These are phyloP conservation scores for Boletellus sp. DNA, from an alignment of 768 basidiomycete genomes.

Conservation along the genomic window DNA sequence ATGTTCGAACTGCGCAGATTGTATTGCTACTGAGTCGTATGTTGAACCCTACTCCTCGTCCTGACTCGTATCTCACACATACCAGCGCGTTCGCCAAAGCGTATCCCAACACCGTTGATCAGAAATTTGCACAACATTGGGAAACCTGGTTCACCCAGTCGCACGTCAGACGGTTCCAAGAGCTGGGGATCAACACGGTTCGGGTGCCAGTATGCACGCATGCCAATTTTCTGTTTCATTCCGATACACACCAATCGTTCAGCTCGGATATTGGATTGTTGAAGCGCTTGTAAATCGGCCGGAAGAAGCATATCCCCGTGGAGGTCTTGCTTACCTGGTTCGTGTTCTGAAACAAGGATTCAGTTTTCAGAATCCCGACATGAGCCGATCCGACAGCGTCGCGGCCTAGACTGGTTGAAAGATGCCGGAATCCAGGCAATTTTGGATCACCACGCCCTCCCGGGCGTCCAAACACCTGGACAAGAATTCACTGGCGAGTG, in stretches of 20 bases:
- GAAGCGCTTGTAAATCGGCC: constrained; percentile 63
- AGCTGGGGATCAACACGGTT: constrained; percentile 67
- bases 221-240: not conserved
- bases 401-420: constrained; percentile 57
- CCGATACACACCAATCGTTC: not conserved
- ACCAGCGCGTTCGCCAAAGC: constrained; percentile 56
- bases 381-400: constrained; percentile 40
- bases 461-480: constrained; percentile 58
- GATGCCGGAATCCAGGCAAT: constrained; percentile 64
- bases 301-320: constrained; percentile 63
- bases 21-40: constrained; percentile 68
- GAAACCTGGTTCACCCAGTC: constrained; percentile 66
- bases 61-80: not conserved
- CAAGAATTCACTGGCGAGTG: constrained; percentile 72
- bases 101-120: constrained; percentile 56
- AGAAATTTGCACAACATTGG: constrained; percentile 63
- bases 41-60: not conserved
- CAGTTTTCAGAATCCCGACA: not conserved
- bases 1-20: constrained; percentile 56
- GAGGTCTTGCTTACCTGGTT: constrained; percentile 65
- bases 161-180: constrained; percentile 53
- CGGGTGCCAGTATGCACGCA: constrained; percentile 61
- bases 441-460: constrained; percentile 67
- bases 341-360: constrained; percentile 11
- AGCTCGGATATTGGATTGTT: constrained; percentile 84